phyloP scores from a whole-genome alignment of 1,284 basidiomycete species.

The Meripilus lineatus region DNA sequence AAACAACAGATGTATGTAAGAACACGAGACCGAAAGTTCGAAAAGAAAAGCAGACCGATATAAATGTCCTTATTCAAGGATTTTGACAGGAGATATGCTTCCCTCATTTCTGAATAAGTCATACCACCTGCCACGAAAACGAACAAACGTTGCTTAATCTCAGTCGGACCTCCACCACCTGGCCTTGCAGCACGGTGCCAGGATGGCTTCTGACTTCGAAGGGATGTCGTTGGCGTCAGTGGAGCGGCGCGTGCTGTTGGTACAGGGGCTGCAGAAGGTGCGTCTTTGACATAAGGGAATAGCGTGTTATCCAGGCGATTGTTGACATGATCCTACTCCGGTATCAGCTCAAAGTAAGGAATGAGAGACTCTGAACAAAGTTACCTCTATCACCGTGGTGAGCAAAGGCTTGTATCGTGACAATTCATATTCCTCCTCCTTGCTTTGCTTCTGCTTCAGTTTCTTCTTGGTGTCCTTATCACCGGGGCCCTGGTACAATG shows the following conservation, averaged over 20 bases:
- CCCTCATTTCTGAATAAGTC: constrained; percentile 93
- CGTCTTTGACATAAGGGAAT: constrained; percentile 92
- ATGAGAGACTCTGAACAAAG: not conserved
- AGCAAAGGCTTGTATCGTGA: constrained; percentile 91
- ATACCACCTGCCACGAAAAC: constrained; percentile 95
- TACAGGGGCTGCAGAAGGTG: constrained; percentile 51
- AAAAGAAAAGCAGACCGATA: constrained; percentile 58
- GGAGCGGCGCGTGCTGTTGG: constrained; percentile 34
- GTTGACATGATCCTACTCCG: constrained; percentile 69
- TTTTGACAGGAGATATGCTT: constrained; percentile 78
- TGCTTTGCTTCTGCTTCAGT: constrained; percentile 69
- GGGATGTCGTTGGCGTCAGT: constrained; percentile 49
- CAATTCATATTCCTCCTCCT: constrained; percentile 91
- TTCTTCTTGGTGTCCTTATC: constrained; percentile 78
- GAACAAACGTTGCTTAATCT: constrained; percentile 78
- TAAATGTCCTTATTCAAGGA: constrained; percentile 83
- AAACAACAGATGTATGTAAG: not conserved
- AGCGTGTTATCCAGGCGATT: constrained; percentile 73
- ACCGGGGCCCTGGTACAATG: constrained; percentile 54
- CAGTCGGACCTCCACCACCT: constrained; percentile 42
- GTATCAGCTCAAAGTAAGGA: constrained; percentile 2
- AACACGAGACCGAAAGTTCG: not conserved
- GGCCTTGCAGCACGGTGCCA: constrained; percentile 75
- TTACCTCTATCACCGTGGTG: constrained; percentile 54
- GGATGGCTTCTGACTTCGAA: constrained; percentile 80